Base-by-base conservation (phyloP, 768 basidiomycete species). In the Pleurotus cornucopiae region DNA sequence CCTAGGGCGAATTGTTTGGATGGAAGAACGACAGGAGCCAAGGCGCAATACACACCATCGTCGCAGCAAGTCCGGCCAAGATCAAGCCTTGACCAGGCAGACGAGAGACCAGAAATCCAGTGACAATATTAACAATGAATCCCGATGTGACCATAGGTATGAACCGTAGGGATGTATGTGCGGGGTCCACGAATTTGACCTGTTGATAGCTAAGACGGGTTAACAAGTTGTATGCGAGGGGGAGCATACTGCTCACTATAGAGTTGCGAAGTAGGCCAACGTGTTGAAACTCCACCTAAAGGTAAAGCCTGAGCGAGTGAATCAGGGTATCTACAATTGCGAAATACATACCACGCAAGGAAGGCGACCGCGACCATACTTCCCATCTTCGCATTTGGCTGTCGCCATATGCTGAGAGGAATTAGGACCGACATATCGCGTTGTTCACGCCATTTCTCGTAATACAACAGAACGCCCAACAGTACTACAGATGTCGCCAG, bases 81-180 rank as follows among this genome's bases (percentile, higher is more conserved):
- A 73, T 64, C 1, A 72, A 62, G 1, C 58, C 43, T 53, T 68
- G 68, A 7, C 65, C 67, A 6, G 65, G 65, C n/a, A 69, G 63
- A 18, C 60, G 56, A 25, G 58, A 61, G 40, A 71, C 63, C 25
- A 66, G 43, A 59, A 46, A 63, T 37, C 61, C 61, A 6, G 61
- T 58, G 21, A 62, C 45, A 23, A 64, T 13, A 37, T 62, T 64
- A 56, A 61, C 58, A n/a, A 56, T 20, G 14, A 64, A 47, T 16
- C 69, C 61, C 21, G 69, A 62, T n/a, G 70, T 55, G 20, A 66
- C 69, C 66, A 71, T 69, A 5, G 72, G 71, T 7, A 72, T 60
- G 43, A 69, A 64, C 5, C 66, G 62, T 13, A 72, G 60, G 14
- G 71, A 66, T 4, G 72, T 71, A 46, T 68, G 59, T 23, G 71